Base-by-base conservation (phyloP, 2,329 filamentous ascomycete species). In the Ophiostoma sp. region DNA sequence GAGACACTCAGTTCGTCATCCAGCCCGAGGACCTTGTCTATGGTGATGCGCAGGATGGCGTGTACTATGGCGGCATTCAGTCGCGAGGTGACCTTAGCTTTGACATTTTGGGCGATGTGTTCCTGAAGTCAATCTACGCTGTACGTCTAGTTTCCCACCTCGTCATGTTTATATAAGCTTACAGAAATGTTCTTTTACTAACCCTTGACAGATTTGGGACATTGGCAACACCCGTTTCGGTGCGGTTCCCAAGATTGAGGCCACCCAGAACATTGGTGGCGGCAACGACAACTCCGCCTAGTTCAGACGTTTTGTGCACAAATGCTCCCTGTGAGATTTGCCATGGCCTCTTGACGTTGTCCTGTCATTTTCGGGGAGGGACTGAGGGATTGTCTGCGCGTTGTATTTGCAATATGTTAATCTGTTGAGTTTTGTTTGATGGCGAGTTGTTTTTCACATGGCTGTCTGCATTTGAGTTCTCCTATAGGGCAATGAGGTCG, bases 61-160 rank as follows among this genome's bases (percentile, higher is more conserved):
- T 85, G 79, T 85, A 86, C 77, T 92, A 90, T 78, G 91, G 90
- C 6, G 89, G 88, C 2, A 88, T 92, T 42, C 90, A 93, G 82
- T 89, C 87, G 69, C 85, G 89, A 57, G 90, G 90, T 2, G 81
- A 82, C 70, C 82, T 87, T 79, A 78, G 82, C 2, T 90, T 91
- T 77, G 89, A 91, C 78, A 91, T 92, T 61, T 82, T 90, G 19
- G 90, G 90, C 5, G 89, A 88, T 76, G 86, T 86, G 1, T 90
- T 90, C 78, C 80, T 92, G 80, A 91, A 91, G 83, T 87, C 85
- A 31, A 83, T 91, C 72, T 92, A 92, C 78, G 89, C 87, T 72
- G 86, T 89, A 79, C 82, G 86, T 83, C 1, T 48, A 31, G 2
- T 33, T 33, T 11, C 12, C 17, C 25, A 12, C 19, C 1, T 6